Evolutionary conservation across 352 stramenopile species (phyloP).

Genomic region (Pythium folliculosum): DNA sequence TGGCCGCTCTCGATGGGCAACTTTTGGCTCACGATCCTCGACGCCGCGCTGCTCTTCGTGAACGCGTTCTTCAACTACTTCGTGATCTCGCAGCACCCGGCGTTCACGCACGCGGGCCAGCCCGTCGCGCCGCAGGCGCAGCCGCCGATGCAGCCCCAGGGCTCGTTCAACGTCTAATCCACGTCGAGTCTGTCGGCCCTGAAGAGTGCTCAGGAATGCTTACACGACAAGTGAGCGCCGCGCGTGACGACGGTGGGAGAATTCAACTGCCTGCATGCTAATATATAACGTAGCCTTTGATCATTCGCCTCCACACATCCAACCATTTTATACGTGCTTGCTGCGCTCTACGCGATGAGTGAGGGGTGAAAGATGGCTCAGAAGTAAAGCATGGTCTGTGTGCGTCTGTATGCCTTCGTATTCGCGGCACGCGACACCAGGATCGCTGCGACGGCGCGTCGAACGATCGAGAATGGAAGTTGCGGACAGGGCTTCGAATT

Average conservation of each 20-base stretch:
- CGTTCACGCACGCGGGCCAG: slow-evolving; percentile 24
- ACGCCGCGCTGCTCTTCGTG: slow-evolving; percentile 85
- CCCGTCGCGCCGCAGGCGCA: slow-evolving; percentile 10
- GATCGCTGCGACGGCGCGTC: background rate
- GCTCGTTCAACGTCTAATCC: slow-evolving; percentile 31
- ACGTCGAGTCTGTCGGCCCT: too few species aligned
- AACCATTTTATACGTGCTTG: too few species aligned
- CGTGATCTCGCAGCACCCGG: slow-evolving; percentile 76
- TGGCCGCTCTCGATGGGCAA: slow-evolving; percentile 90
- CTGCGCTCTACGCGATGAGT: too few species aligned
- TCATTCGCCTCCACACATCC: background rate
- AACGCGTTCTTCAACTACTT: slow-evolving; percentile 93
- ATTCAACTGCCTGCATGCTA: background rate
- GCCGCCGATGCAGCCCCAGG: slow-evolving; percentile 17
- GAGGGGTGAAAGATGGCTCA: too few species aligned
- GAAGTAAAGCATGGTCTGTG: too few species aligned
- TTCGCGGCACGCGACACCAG: too few species aligned
- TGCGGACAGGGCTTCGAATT: background rate
- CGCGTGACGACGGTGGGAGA: background rate
- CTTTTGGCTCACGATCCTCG: slow-evolving; percentile 88
- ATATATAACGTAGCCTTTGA: background rate
- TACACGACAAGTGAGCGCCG: background rate
- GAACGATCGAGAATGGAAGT: background rate
- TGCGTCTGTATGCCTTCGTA: too few species aligned
- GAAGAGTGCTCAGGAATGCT: too few species aligned